These are phyloP conservation scores for Ilex aquifolium DNA, from an alignment of 257 asterid species.

Conservation along the genomic window DNA sequence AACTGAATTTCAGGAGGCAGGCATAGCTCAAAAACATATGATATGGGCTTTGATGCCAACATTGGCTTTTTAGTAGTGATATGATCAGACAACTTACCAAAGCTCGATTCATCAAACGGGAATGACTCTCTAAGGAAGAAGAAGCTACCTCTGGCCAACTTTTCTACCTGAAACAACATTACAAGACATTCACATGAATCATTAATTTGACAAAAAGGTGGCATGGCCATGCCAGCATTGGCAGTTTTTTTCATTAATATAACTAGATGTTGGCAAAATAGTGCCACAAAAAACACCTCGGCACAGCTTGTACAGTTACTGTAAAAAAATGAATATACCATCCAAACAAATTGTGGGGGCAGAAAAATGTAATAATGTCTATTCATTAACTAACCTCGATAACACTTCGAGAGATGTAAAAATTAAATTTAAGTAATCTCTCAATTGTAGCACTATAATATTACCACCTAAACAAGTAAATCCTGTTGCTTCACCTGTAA, in stretches of 20 bases:
- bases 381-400: background rate
- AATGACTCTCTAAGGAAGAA: constrained; percentile 67
- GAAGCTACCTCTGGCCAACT: constrained; percentile 62
- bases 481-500: background rate
- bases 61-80: constrained; percentile 28
- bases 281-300: too few relatives aligned
- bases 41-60: constrained; percentile 54
- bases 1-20: constrained; percentile 37
- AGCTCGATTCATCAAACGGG: constrained; percentile 59
- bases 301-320: too few relatives aligned
- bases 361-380: background rate
- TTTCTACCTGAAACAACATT: constrained; percentile 64
- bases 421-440: background rate
- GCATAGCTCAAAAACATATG: constrained; percentile 53
- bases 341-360: background rate
- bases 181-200: background rate
- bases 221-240: background rate
- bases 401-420: background rate
- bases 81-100: constrained; percentile 55
- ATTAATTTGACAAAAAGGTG: background rate
- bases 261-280: too few relatives aligned
- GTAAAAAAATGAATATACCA: too few relatives aligned
- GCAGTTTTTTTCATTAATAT: background rate
- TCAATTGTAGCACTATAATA: background rate
- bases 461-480: background rate